Base-by-base conservation (phyloP, 768 basidiomycete species). In the Ephemerocybe angulata region DNA sequence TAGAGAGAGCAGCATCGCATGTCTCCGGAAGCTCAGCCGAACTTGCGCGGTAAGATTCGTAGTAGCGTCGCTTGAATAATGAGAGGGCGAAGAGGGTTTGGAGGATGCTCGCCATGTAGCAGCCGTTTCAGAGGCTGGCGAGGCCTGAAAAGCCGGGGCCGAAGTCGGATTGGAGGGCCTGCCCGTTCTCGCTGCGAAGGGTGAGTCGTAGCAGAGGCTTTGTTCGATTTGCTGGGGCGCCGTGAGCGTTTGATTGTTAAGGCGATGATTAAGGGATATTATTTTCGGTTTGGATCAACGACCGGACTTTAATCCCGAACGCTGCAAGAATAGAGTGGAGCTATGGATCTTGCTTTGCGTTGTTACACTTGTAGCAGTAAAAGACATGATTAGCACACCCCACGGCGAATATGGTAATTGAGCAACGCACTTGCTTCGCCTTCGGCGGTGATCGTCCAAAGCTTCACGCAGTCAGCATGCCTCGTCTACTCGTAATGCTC, bases 381-480 rank as follows among this genome's bases (percentile, higher is more conserved):
- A 98, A 82, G 63, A 17, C 28, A 13, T 22, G 38, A 47, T 15
- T 30, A 21, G 11, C 4, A 5, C 6, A 19, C 19, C 27, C 15
- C 19, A 13, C 1, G 19, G 37, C 15, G 22, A 6, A 35, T 50
- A 31, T n/a, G n/a, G n/a, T n/a, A n/a, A n/a, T n/a, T n/a, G n/a
- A n/a, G n/a, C n/a, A n/a, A 30, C 27, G 12, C 33, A 91, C 93
- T 93, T 54, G 91, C 96, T 1, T 76, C 81, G 2, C 96, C 96
- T 64, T 98, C 95, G 0, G 97, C 90, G 1, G 95, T 95, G 60
- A 99, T 97, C 0, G 96, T 98, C 0, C 97, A 97, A 0, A 98
- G 76, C 67, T 98, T 99, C 30, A 98, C 94, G 53, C 87, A 88
- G 21, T 94, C 79, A 0, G 85, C 79, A 64, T 99, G 97, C 0